Conservation (phyloP, 106 monocot species). For the Agapanthus africanus region DNA sequence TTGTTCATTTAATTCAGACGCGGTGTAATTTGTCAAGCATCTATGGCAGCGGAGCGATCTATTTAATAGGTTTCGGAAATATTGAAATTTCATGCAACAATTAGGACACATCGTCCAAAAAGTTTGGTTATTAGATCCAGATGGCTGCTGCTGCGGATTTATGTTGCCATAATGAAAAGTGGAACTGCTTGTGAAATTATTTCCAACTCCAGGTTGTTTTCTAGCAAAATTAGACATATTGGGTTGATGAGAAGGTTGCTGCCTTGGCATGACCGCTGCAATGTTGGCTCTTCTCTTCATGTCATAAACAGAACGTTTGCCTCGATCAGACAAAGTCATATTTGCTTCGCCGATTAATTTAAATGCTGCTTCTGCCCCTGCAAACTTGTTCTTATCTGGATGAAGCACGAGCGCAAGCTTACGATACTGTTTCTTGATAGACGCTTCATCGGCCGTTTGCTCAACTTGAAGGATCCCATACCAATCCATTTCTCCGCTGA, state of each 20-base stretch:
- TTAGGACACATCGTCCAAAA: conserved; percentile 61
- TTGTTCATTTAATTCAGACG: conserved; percentile 5
- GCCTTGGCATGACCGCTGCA: conserved; percentile 6
- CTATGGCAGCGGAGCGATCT: conserved; percentile 15
- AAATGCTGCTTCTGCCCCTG: conserved; percentile 84
- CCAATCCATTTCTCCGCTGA: conserved; percentile 63
- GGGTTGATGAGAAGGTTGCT: conserved; percentile 8
- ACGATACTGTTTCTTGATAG: conserved; percentile 73
- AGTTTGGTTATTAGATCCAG: neutral
- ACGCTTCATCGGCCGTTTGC: conserved; percentile 51
- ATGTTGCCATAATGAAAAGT: neutral
- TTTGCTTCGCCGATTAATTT: conserved; percentile 85
- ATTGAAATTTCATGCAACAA: conserved; percentile 54
- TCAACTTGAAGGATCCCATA: conserved; percentile 81
- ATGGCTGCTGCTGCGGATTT: conserved; percentile 19
- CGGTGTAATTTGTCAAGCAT: conserved; percentile 10
- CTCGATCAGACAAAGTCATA: conserved; percentile 42
- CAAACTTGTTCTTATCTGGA: conserved; percentile 91
- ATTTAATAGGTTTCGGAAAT: conserved; percentile 40
- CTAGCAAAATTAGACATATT: conserved; percentile 1
- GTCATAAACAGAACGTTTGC: conserved; percentile 61
- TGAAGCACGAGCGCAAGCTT: conserved; percentile 80
- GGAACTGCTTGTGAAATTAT: neutral
- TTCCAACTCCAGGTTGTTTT: conserved; percentile 10
- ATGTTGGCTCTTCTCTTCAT: conserved; percentile 30